A percentile compares a stretch with the other conserved stretches of the same genome.
Evolutionary conservation across 805 yeast genomes (phyloP).

Genomic region (Candida ulmi): DNA sequence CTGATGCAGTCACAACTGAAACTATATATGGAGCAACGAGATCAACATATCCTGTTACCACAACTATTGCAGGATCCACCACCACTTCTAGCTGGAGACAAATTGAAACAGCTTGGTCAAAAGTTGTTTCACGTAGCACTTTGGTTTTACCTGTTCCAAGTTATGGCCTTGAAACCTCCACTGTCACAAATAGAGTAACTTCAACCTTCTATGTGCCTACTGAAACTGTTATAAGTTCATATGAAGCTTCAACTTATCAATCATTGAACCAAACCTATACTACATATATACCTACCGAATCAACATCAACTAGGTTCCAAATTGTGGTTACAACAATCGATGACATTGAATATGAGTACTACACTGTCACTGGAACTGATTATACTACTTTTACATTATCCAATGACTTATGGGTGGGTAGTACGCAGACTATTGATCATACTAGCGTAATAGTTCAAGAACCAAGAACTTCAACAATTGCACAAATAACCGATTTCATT

Average conservation of each 20-base stretch:
- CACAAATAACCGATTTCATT: constrained; percentile 10
- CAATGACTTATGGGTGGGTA: constrained; percentile 13
- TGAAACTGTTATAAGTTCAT: constrained; percentile 4
- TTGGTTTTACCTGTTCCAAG: constrained; percentile 13
- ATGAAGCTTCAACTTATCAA: constrained; percentile 1
- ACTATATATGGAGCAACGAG: too few species aligned
- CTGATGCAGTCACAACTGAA: too few species aligned
- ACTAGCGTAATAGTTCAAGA: constrained; percentile 1
- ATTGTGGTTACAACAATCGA: constrained; percentile 1
- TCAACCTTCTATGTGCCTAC: constrained; percentile 1
- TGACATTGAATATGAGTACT: constrained; percentile 2
- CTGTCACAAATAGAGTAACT: constrained; percentile 1
- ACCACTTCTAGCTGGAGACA: not conserved
- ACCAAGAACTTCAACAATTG: constrained; percentile 4
- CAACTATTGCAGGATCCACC: constrained; percentile 10
- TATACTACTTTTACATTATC: constrained; percentile 13
- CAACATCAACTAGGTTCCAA: constrained; percentile 1
- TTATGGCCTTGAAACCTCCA: constrained; percentile 3
- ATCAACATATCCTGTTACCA: too few species aligned
- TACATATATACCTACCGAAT: constrained; percentile 4
- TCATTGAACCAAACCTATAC: constrained; percentile 11
- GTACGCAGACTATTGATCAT: constrained; percentile 4
- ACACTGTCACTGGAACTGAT: constrained; percentile 9
- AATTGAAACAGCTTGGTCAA: constrained; percentile 4
- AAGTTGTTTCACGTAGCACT: constrained; percentile 4